phyloP scores from a whole-genome alignment of 2,329 filamentous ascomycete species.

The Neofusicoccum laricinum region DNA sequence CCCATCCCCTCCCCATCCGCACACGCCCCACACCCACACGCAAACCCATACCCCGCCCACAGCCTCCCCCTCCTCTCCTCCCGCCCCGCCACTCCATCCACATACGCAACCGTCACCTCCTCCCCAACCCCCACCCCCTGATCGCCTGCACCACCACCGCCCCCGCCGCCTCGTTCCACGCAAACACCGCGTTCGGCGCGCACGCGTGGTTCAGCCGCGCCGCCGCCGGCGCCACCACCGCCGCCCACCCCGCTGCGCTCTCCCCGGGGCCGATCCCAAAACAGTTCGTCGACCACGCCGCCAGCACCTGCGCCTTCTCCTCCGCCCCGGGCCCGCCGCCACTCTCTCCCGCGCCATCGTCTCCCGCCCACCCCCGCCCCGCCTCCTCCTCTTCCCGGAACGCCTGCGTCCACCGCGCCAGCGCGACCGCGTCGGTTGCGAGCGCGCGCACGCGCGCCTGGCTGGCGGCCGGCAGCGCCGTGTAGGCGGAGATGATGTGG shows the following conservation, averaged over 20 bases:
- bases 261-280: not conserved
- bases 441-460: not conserved
- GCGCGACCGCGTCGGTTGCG: not conserved
- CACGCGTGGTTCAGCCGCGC: constrained; percentile 8
- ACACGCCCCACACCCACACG: constrained; percentile 39
- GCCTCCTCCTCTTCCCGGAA: not conserved
- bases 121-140: constrained; percentile 33
- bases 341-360: too few species aligned
- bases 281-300: not conserved
- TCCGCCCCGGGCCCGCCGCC: not conserved
- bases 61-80: constrained; percentile 31
- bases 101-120: constrained; percentile 39
- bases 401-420: not conserved
- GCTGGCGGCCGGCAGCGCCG: not conserved
- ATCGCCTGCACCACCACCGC: constrained; percentile 35
- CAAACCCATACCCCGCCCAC: constrained; percentile 31
- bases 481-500: not conserved
- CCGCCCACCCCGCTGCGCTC: not conserved
- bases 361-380: not conserved
- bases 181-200: constrained; percentile 31
- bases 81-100: constrained; percentile 33
- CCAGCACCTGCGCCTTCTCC: not conserved
- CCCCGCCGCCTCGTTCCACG: constrained; percentile 30
- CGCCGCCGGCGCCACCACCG: not conserved
- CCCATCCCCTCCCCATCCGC: not conserved